Base-by-base conservation (phyloP, 768 basidiomycete genomes). In the Rhizopogon vinicolor region DNA sequence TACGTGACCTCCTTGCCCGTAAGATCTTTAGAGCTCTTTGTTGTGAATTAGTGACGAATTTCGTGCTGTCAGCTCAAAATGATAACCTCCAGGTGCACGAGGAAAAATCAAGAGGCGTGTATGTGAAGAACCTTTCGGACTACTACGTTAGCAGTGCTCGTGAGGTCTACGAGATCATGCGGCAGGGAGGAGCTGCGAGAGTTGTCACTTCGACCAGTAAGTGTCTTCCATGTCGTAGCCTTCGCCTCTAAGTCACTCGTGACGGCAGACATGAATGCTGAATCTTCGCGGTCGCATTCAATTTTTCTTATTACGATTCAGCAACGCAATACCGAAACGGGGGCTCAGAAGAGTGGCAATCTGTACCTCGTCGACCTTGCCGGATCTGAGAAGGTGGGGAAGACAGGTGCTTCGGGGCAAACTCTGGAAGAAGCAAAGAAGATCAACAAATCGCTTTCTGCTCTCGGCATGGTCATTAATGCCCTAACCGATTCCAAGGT, bases 351-450 rank as follows among this genome's bases (percentile, higher is more conserved):
- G 77, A 93, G 89, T 3, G 97, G 97, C 33, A 97, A 98, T 64
- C 76, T 99, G 10, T 99, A 97, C 69, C 85, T 99, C 18, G 97
- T 99, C 48, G 97, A 99, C 79, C 78, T 99, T 60, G 97, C 97
- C 54, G 97, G 97, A 63, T 97, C 93, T 19, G 97, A 99, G 74
- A 99, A 99, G 74, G 95, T 99, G 54, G 96, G 96, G 46, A 99
- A 99, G 79, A 99, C 97, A 41, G 97, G 97, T 18, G 97, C 97
- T 50, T 98, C 95, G 2, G 97, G 97, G 1, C 98, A 99, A 71
- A 99, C 97, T 25, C 75, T 99, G 7, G 97, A 99, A 72, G 97
- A 99, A 73, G 97, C 97, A 13, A 99, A 99, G 85, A 99, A 99
- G 81, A 99, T 99, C 76, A 99, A 99, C 78, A 99, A 99, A 73